Conservation (phyloP, 108 stramenopile species). For the Thalassiosira profunda region DNA sequence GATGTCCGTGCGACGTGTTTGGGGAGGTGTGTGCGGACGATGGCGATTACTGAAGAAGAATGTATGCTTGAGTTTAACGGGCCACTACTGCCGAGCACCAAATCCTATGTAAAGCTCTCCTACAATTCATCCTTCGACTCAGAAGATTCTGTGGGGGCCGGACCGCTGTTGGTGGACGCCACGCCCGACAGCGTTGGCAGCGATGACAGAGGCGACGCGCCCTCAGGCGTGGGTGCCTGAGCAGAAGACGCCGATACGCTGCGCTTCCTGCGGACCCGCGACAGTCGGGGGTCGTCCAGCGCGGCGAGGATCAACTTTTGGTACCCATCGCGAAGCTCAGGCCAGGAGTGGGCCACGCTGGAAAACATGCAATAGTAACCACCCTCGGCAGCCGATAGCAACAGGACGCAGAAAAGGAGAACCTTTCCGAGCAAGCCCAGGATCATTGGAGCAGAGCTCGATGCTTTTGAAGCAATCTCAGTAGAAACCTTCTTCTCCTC, state of each 20-base stretch:
- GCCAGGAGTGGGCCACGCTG: background rate
- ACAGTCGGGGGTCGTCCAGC: background rate
- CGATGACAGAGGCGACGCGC: no score
- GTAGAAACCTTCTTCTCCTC: background rate
- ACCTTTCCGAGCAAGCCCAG: background rate
- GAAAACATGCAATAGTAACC: background rate
- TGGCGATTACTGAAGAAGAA: slow-evolving; percentile 13
- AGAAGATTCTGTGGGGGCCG: no score
- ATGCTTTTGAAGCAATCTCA: background rate
- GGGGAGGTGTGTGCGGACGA: slow-evolving; percentile 4
- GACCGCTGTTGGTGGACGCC: no score
- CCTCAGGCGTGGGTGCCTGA: background rate
- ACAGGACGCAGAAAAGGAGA: background rate
- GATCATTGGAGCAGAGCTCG: background rate
- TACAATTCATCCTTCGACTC: no score
- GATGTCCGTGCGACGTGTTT: slow-evolving; percentile 1
- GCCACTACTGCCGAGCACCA: no score
- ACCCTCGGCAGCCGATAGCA: background rate
- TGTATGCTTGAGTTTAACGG: no score
- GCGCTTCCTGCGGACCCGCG: background rate
- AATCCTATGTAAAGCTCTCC: no score
- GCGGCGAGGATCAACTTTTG: background rate
- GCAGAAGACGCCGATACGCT: background rate
- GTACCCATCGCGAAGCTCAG: background rate
- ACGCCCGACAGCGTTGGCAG: background rate